phyloP scores from a whole-genome alignment of 768 basidiomycete genomes.

The Agrocybe praecox region DNA sequence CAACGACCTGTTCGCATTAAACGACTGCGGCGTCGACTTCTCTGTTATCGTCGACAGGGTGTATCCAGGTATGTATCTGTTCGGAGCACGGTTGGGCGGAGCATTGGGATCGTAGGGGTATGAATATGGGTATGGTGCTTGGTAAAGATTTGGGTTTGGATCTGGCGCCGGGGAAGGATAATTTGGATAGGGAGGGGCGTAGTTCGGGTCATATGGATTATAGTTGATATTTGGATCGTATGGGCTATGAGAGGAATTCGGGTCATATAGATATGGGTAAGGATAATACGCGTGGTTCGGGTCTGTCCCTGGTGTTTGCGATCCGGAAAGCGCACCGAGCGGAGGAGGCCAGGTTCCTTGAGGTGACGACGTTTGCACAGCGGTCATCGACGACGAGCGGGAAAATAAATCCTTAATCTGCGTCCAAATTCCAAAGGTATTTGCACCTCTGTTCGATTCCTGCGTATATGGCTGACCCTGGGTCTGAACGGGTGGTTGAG shows the following conservation, averaged over 20 bases:
- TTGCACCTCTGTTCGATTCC: too few species aligned
- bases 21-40: conserved; percentile 26
- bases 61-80: conserved; percentile 23
- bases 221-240: background rate
- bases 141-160: background rate
- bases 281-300: background rate
- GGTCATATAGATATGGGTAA: background rate
- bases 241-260: background rate
- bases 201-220: background rate
- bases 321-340: background rate
- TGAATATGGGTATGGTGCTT: background rate
- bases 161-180: background rate
- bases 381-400: too few species aligned
- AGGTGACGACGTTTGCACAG: background rate
- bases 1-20: conserved; percentile 4
- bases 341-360: background rate
- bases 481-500: too few species aligned
- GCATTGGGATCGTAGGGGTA: background rate
- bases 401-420: background rate
- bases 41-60: conserved; percentile 32
- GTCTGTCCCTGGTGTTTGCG: background rate
- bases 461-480: too few species aligned
- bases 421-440: too few species aligned
- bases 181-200: background rate
- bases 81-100: conserved; percentile 11